These are phyloP conservation scores for Trebouxia sp. DNA, from an alignment of 139 green algal species.

Conservation along the genomic window DNA sequence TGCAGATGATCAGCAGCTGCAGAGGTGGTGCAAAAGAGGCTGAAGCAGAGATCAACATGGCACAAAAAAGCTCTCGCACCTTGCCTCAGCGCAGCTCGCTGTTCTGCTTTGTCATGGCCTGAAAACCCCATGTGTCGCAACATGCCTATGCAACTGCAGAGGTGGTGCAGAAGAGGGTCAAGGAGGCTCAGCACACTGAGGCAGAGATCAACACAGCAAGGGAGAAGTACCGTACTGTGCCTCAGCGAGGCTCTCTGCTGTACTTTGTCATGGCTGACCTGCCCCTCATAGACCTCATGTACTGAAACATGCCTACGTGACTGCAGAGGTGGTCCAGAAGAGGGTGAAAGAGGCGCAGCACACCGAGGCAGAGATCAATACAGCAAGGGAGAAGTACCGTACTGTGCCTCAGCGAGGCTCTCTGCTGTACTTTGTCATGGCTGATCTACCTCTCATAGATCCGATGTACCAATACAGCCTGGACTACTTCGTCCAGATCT, in stretches of 20 bases:
- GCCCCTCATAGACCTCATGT: conserved; percentile 81
- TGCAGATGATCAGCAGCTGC: background rate
- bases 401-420: conserved; percentile 61
- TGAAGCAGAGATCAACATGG: background rate
- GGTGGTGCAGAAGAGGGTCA: conserved; percentile 52
- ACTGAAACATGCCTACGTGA: conserved; percentile 33
- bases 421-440: conserved; percentile 82
- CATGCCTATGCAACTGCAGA: background rate
- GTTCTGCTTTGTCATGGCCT: no score
- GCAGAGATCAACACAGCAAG: conserved; percentile 74
- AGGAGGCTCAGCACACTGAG: conserved; percentile 84
- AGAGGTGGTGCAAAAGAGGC: background rate
- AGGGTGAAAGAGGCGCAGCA: conserved; percentile 84
- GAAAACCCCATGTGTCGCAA: no score
- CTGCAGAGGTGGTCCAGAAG: background rate
- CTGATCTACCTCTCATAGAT: conserved; percentile 76
- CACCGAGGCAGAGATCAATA: conserved; percentile 79
- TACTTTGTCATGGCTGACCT: conserved; percentile 86
- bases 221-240: conserved; percentile 74
- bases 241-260: conserved; percentile 64
- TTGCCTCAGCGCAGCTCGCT: no score
- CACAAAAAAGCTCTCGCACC: background rate
- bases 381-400: conserved; percentile 74
- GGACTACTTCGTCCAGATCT: conserved; percentile 77
- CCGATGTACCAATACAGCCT: conserved; percentile 88